Base-by-base conservation (phyloP, 2,329 filamentous ascomycete genomes). In the Orbilia oligospora region DNA sequence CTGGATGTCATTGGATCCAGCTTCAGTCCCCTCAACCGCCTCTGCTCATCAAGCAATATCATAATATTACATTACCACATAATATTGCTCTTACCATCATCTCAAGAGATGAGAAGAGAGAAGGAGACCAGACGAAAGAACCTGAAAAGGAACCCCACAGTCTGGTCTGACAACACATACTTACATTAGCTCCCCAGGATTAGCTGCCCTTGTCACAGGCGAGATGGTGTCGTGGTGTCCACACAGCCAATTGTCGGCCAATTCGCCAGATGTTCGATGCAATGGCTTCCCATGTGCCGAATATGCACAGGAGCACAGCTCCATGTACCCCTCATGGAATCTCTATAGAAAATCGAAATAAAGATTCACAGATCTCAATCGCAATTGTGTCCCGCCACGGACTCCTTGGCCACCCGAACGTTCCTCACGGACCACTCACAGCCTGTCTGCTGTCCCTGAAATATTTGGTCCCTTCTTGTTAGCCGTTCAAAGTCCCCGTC, bases 141-240 rank as follows among this genome's bases (percentile, higher is more conserved):
- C 8, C n/a, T 30, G 56, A 20, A 55, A 51, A 73, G 20, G 71
- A 73, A 75, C 71, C 71, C 73, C 73, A 67, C 73, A 71, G 36
- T 58, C 27, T 22, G 30, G 55, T 67, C 73, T 71, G 73, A 71
- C 73, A 77, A 77, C 73, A 71, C 73, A 77, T 71, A 77, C 73
- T 66, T 71, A 71, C 73, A 77, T 77, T 77, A 77, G 73, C 73
- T 77, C 53, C 58, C 73, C 73, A 77, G 73, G 73, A 69, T 67
- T 71, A 61, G 66, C 48, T 67, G 73, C 73, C 73, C 71, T 64
- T 70, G 72, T 77, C 67, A 51, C 72, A 77, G 44, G 30, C 36
- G 66, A 71, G 66, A 71, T 66, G 73, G 73, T 77, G 73, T 77
- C 73, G 73, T 77, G 73, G 73, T 77, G 67, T 55, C 73, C 73